Percentiles rank a stretch among this genome's conserved stretches.
Conservation (phyloP, 331 rosid genomes). For the Phaseolus coccineus region DNA sequence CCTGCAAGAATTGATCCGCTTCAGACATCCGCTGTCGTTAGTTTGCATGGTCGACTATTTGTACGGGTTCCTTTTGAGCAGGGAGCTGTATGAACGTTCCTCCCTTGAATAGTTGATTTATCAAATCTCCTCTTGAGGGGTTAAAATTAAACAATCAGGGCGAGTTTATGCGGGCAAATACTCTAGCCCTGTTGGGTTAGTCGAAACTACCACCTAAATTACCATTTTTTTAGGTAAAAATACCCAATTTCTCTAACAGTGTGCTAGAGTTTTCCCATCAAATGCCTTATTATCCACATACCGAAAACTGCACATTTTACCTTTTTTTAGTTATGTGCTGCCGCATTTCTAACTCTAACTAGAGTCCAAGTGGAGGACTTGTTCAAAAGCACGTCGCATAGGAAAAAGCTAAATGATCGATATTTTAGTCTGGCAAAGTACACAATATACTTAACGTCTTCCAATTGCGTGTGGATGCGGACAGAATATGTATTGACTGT, state of each 20-base stretch:
- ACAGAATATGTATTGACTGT: not conserved
- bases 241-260: conserved; percentile 27
- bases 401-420: conserved; percentile 5
- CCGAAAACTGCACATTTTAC: not conserved
- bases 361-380: conserved; percentile 30
- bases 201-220: conserved; percentile 30
- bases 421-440: not conserved
- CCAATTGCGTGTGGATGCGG: conserved; percentile 1
- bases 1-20: conserved; percentile 88
- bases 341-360: not conserved
- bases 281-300: conserved; percentile 15
- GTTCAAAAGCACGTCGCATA: conserved; percentile 12
- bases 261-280: conserved; percentile 28
- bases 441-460: not conserved
- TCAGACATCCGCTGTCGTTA: conserved; percentile 91
- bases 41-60: conserved; percentile 85
- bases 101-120: conserved; percentile 25
- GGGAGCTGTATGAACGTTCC: conserved; percentile 53
- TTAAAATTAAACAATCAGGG: conserved; percentile 35
- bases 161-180: conserved; percentile 43
- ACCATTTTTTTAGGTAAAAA: conserved; percentile 27
- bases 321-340: not conserved
- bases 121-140: conserved; percentile 39
- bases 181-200: conserved; percentile 45
- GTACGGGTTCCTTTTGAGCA: conserved; percentile 89